Evolutionary conservation across 78 protist species (phyloP).

Genomic region (Dictyostelium brefeldianum): DNA sequence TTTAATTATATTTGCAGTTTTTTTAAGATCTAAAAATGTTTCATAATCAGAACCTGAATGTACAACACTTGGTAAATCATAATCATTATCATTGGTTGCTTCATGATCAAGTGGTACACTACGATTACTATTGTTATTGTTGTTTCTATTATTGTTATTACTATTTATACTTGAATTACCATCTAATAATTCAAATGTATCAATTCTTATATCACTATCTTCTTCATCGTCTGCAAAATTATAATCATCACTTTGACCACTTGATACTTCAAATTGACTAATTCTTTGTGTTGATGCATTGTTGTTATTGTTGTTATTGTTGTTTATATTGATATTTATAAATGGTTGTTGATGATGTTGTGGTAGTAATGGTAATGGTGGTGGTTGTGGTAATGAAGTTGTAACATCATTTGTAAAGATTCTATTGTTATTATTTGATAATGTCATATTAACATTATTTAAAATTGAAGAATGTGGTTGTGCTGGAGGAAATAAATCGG

Average conservation of each 20-base stretch:
- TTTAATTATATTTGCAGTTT: constrained; percentile 45
- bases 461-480: neutral
- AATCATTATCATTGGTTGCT: constrained; percentile 9
- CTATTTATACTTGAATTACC: no score
- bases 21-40: constrained; percentile 32
- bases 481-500: neutral
- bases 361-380: neutral
- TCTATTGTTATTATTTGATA: neutral
- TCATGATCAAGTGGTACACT: neutral
- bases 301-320: neutral
- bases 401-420: neutral
- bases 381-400: neutral
- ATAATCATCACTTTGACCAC: neutral
- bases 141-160: neutral
- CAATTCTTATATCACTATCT: neutral
- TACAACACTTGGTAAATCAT: constrained; percentile 38
- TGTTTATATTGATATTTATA: neutral
- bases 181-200: neutral
- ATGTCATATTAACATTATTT: constrained; percentile 12
- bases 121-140: neutral
- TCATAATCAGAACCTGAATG: constrained; percentile 28
- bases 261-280: neutral
- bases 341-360: neutral
- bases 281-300: neutral
- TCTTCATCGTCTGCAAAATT: neutral